Evolutionary conservation across 2,329 filamentous ascomycete species (phyloP), one percentile per base, ranked within the genome.

Genomic region (Colletotrichum sp.): DNA sequence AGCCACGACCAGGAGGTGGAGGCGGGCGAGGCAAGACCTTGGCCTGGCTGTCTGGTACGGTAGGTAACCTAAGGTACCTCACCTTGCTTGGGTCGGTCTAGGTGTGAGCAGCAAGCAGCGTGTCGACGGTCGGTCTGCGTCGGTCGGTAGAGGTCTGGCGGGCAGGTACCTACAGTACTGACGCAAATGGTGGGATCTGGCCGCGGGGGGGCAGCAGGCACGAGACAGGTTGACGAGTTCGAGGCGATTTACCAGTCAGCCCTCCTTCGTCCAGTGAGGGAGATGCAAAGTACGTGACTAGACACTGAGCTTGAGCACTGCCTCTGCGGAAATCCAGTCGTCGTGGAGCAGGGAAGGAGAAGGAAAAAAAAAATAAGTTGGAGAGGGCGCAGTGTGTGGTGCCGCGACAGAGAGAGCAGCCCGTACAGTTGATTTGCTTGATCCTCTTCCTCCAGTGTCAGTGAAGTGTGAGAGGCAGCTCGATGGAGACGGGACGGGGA

Each of bases 1-100:
- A 65, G 74, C 63, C 71, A 74, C 55, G 72, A 61, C 71, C 72
- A 61, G 74, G 71, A 71, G 74, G 74, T 71, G 74, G 74, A 76
- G 74, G 60, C 66, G 39, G 70, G 72, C 69, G 61, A 72, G 67
- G 72, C 69, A 75, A 60, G 55, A 43, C 67, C 67, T 43, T 34
- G 57, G 28, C 68, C 68, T 48, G 36, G 57, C 13, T 48, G 39
- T 10, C 18, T 48, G 39, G 39, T 48, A 48, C 9, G 39, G 39
- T 6, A 43, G 39, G 39, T 48, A 18, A 43, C 36, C 36, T n/a
- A 48, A 52, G 43, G 43, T 21, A 52, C 43, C n/a, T 21, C n/a
- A 52, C 43, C 43, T 52, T 52, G 43, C 43, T 52, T 52, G 43
- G 43, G 43, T 48, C 43, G 43, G 59, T 63, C 16, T 63, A 52